phyloP scores from a whole-genome alignment of 2,329 filamentous ascomycete genomes.

The Fulvia fulva region DNA sequence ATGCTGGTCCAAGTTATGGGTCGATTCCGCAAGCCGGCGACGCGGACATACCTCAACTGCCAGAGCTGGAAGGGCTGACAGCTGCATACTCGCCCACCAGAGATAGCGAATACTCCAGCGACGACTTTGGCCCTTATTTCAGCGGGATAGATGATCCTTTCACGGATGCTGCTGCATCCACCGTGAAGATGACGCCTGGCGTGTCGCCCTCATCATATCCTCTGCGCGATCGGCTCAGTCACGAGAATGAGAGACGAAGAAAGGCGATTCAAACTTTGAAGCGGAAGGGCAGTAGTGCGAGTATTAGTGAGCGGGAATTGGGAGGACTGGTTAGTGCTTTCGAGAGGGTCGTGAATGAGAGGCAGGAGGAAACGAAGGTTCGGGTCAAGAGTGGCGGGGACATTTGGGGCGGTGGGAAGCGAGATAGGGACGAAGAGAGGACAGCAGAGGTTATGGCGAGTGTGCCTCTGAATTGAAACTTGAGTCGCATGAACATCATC shows the following conservation, averaged over 20 bases:
- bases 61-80: not conserved
- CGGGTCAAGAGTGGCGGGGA: not conserved
- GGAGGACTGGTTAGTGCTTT: not conserved
- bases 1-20: slow-evolving; percentile 3
- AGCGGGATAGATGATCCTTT: slow-evolving; percentile 17
- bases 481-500: too few species aligned
- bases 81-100: not conserved
- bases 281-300: not conserved
- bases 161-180: slow-evolving; percentile 2
- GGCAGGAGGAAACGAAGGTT: not conserved
- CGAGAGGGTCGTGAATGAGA: not conserved
- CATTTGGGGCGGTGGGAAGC: not conserved
- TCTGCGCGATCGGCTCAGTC: not conserved
- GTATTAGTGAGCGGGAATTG: not conserved
- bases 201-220: not conserved
- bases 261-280: not conserved
- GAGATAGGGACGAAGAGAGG: not conserved
- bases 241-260: not conserved
- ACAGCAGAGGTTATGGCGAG: not conserved
- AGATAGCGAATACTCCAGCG: slow-evolving; percentile 1
- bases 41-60: not conserved
- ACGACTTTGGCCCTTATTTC: slow-evolving; percentile 9
- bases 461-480: not conserved
- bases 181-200: not conserved
- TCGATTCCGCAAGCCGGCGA: not conserved